Base-by-base conservation (phyloP, 768 basidiomycete genomes). In the Amanita rubescens region DNA sequence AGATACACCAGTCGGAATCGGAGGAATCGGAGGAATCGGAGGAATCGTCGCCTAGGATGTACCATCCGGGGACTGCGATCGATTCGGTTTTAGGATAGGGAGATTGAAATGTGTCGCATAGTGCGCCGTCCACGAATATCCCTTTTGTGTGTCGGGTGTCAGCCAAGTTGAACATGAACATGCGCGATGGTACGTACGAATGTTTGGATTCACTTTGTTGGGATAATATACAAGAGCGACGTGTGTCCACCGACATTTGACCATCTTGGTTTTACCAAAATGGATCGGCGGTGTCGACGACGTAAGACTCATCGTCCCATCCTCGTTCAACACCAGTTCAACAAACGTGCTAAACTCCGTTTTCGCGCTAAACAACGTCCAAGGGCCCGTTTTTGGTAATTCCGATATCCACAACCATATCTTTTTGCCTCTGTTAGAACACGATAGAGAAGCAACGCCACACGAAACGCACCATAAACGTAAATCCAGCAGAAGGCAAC, bases 241-340 rank as follows among this genome's bases (percentile, higher is more conserved):
- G 60, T 93, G 90, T 0, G 82, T 81, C 90, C 90, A 92, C 8
- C 83, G 77, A 6, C 71, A 71, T 51, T 75, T 79, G 30, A 73
- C 67, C 11, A 90, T 61, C 35, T 68, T 69, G 1, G 76, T 66
- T 49, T 77, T 67, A 7, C 75, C 65, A 49, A 86, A 73, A 4
- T 76, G 59, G 5, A 67, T 67, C 3, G 74, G 62, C 12, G 75
- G 69, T 10, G 65, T 63, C 15, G 71, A 75, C 45, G 61, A 66
- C 4, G 27, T 8, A 30, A 85, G 60, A 51, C 78, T 76, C 14
- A 91, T 67, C 35, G 69, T 69, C 3, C 90, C 88, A 49, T 85
- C 78, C 5, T 71, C 71, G 11, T 74, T 71, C 7, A 90, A 46
- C 43, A 59, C 70, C 22, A 90, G 56, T 24, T 75, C 67, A 14